These are phyloP conservation scores for Penicillium roqueforti DNA, from an alignment of 495 filamentous ascomycete genomes.

Conservation along the genomic window DNA sequence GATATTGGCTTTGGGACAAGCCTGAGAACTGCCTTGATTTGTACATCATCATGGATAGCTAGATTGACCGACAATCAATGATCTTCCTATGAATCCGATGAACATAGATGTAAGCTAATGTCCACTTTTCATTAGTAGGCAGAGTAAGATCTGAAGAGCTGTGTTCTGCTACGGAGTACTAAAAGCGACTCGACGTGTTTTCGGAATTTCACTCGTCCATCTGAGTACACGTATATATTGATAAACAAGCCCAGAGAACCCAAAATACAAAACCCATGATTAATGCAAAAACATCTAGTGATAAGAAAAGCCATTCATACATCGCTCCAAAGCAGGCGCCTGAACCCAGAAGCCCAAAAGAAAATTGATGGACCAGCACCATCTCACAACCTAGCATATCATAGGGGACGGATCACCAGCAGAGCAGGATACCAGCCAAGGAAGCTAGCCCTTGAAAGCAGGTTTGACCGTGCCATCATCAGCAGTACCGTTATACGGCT, in stretches of 20 bases:
- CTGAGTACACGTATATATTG: background rate
- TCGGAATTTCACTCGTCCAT: background rate
- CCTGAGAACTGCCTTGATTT: background rate
- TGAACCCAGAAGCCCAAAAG: background rate
- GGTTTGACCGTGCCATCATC: conserved; percentile 31
- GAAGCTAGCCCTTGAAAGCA: conserved; percentile 9
- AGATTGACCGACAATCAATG: background rate
- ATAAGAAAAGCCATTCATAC: background rate
- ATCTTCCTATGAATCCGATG: background rate
- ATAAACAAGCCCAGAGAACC: background rate
- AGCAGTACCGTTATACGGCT: conserved; percentile 36
- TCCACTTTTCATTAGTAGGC: background rate
- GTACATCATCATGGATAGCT: background rate
- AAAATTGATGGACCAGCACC: conserved; percentile 2
- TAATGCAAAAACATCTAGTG: too few species aligned
- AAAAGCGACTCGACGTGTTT: too few species aligned
- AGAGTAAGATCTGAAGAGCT: too few species aligned
- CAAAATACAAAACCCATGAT: background rate
- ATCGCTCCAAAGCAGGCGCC: background rate
- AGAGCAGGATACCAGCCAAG: background rate
- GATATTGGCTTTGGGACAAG: background rate
- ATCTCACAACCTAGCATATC: background rate
- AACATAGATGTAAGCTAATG: background rate
- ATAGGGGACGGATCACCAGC: background rate
- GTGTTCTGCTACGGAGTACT: too few species aligned